Evolutionary conservation across 2,329 filamentous ascomycete genomes (phyloP).

Genomic region (Fusarium cicatricum): DNA sequence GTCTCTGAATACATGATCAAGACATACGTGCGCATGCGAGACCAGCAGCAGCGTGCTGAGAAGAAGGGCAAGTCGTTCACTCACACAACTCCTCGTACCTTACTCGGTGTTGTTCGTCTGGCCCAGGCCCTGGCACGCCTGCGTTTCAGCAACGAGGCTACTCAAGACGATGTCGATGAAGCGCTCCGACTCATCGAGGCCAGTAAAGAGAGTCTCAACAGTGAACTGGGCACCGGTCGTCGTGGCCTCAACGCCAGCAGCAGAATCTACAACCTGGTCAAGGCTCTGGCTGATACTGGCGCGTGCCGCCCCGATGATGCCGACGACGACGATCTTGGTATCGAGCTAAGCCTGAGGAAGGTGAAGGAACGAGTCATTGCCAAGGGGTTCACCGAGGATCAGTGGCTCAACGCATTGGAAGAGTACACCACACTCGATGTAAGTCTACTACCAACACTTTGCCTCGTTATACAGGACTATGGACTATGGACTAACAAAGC

Average conservation of each 20-base stretch:
- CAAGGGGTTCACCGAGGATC: slow-evolving; percentile 96
- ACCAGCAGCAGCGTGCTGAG: slow-evolving; percentile 91
- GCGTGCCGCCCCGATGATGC: slow-evolving; percentile 79
- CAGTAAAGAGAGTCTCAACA: slow-evolving; percentile 88
- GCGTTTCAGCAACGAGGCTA: slow-evolving; percentile 84
- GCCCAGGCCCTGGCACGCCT: slow-evolving; percentile 93
- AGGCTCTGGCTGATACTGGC: slow-evolving; percentile 84
- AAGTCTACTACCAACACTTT: slow-evolving; percentile 58
- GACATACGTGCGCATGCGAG: slow-evolving; percentile 93
- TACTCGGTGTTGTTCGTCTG: slow-evolving; percentile 91
- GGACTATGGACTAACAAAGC: slow-evolving; percentile 54
- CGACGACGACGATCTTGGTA: slow-evolving; percentile 61
- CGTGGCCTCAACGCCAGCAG: slow-evolving; percentile 82
- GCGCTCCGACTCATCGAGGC: slow-evolving; percentile 90
- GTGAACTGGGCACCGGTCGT: slow-evolving; percentile 67
- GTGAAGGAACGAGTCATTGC: slow-evolving; percentile 92
- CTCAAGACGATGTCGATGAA: slow-evolving; percentile 94
- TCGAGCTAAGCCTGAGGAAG: slow-evolving; percentile 85
- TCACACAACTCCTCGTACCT: slow-evolving; percentile 91
- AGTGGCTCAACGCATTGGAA: slow-evolving; percentile 85
- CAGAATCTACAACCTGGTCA: slow-evolving; percentile 95
- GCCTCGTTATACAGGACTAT: background rate
- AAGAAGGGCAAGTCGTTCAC: slow-evolving; percentile 91
- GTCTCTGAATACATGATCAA: slow-evolving; percentile 97
- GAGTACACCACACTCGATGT: slow-evolving; percentile 91